Evolutionary conservation across 495 filamentous ascomycete species (phyloP).

Genomic region (Penicillium arizonense): DNA sequence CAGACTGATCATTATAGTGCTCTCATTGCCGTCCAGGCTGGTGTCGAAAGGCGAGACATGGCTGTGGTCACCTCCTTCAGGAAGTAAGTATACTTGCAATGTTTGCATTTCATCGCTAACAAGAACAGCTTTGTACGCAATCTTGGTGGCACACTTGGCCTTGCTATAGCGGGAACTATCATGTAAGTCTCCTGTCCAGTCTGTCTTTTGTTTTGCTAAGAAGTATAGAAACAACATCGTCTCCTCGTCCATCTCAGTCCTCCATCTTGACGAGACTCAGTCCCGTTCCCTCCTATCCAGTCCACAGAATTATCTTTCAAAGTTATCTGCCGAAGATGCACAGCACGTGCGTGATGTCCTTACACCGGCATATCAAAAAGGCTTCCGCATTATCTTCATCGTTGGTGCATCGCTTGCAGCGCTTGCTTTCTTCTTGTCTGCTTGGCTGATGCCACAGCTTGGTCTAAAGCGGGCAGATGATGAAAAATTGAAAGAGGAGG

Average conservation of each 20-base stretch:
- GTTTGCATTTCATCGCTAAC: conserved; percentile 12
- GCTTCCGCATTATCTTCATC: conserved; percentile 51
- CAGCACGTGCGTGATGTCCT: conserved; percentile 35
- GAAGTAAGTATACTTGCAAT: conserved; percentile 36
- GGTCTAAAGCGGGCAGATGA: conserved; percentile 43
- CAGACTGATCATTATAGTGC: conserved; percentile 16
- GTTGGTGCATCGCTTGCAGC: conserved; percentile 46
- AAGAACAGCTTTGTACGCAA: conserved; percentile 47
- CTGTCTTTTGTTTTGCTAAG: not conserved
- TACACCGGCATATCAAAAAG: conserved; percentile 46
- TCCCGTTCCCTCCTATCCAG: conserved; percentile 31
- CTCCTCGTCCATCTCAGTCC: conserved; percentile 29
- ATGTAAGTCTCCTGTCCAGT: conserved; percentile 28
- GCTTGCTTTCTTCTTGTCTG: conserved; percentile 42
- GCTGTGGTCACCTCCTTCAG: conserved; percentile 53
- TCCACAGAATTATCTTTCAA: conserved; percentile 30
- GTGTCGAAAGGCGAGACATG: conserved; percentile 52
- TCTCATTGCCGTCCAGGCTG: conserved; percentile 52
- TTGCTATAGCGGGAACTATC: conserved; percentile 52
- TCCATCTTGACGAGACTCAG: conserved; percentile 24
- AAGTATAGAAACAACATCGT: conserved; percentile 44
- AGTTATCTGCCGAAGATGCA: conserved; percentile 28
- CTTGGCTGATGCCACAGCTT: conserved; percentile 47
- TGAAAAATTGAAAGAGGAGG: conserved; percentile 47
- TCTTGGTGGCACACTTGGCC: conserved; percentile 51